Conservation (phyloP, 345 rosid species). For the Citrus mangshanensis region DNA sequence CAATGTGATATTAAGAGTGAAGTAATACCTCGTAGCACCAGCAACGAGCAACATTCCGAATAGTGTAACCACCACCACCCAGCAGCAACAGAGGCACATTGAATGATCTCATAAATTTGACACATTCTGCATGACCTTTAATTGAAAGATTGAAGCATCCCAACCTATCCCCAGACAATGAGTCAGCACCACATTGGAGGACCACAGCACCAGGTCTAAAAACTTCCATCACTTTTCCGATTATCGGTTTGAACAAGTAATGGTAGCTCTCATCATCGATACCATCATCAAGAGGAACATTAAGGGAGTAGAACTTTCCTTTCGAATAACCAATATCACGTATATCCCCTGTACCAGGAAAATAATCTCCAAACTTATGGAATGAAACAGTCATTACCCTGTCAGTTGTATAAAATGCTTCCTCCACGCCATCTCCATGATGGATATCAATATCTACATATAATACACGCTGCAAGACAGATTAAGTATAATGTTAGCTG, state of each 20-base stretch:
- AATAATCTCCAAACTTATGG: slow-evolving; percentile 66
- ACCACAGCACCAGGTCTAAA: slow-evolving; percentile 63
- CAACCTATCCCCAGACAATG: slow-evolving; percentile 61
- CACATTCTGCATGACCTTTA: slow-evolving; percentile 69
- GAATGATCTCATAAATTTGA: slow-evolving; percentile 64
- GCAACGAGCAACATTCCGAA: slow-evolving; percentile 66
- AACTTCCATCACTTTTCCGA: slow-evolving; percentile 62
- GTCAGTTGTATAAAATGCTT: slow-evolving; percentile 69
- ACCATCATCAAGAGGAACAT: slow-evolving; percentile 69
- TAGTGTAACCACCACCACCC: slow-evolving; percentile 67
- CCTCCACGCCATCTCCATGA: slow-evolving; percentile 71
- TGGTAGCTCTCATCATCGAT: slow-evolving; percentile 71
- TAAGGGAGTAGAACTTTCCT: slow-evolving; percentile 64
- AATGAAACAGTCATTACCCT: slow-evolving; percentile 72
- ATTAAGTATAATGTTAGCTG: not conserved
- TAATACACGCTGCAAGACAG: slow-evolving; percentile 49
- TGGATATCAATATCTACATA: slow-evolving; percentile 69
- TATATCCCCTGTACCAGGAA: slow-evolving; percentile 70
- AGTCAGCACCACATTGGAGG: slow-evolving; percentile 70
- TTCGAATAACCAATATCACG: slow-evolving; percentile 50
- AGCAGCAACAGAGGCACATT: slow-evolving; percentile 56
- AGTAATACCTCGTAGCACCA: slow-evolving; percentile 62
- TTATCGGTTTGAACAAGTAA: slow-evolving; percentile 55
- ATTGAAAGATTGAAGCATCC: slow-evolving; percentile 71
- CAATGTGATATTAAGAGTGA: not conserved